These are phyloP conservation scores for Huntiella moniliformis DNA, from an alignment of 2,329 filamentous ascomycete genomes.

Conservation along the genomic window DNA sequence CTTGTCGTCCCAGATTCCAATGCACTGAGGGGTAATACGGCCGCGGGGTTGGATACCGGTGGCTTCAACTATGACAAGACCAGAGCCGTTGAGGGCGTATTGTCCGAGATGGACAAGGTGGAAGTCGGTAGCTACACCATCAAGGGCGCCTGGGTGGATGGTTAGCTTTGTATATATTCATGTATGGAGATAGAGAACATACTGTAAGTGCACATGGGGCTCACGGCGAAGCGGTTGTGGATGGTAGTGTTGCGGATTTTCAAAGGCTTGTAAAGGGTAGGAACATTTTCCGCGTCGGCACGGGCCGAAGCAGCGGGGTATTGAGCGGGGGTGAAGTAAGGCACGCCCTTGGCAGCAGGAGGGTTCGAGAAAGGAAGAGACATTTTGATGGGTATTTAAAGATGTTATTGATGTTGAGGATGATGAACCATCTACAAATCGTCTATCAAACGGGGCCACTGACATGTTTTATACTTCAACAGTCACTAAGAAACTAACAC, in stretches of 20 bases:
- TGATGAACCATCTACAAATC: too few species aligned
- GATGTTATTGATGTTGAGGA: too few species aligned
- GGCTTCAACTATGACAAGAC: slow-evolving; percentile 59
- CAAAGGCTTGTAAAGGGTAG: slow-evolving; percentile 38
- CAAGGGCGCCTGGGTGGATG: slow-evolving; percentile 26
- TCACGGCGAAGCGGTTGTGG: slow-evolving; percentile 37
- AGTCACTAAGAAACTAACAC: too few species aligned
- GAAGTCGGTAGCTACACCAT: slow-evolving; percentile 59
- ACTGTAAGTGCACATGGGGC: slow-evolving; percentile 34
- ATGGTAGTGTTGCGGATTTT: slow-evolving; percentile 33
- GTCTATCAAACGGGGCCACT: too few species aligned
- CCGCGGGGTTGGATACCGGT: slow-evolving; percentile 58
- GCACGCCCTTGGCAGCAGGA: slow-evolving; percentile 18
- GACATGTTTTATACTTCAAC: too few species aligned
- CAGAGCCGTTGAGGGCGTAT: slow-evolving; percentile 57
- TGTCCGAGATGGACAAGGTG: slow-evolving; percentile 69
- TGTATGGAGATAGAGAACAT: background rate
- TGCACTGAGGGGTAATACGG: slow-evolving; percentile 64
- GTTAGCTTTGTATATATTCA: background rate
- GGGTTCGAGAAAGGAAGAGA: too few species aligned
- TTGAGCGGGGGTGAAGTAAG: slow-evolving; percentile 37
- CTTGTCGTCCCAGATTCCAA: slow-evolving; percentile 66
- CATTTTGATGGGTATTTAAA: too few species aligned
- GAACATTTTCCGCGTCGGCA: slow-evolving; percentile 19
- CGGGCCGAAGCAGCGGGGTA: slow-evolving; percentile 26